Evolutionary conservation across 2,329 filamentous ascomycete species (phyloP), one percentile per base, ranked within the genome.

Genomic region (Xylariales sp.): DNA sequence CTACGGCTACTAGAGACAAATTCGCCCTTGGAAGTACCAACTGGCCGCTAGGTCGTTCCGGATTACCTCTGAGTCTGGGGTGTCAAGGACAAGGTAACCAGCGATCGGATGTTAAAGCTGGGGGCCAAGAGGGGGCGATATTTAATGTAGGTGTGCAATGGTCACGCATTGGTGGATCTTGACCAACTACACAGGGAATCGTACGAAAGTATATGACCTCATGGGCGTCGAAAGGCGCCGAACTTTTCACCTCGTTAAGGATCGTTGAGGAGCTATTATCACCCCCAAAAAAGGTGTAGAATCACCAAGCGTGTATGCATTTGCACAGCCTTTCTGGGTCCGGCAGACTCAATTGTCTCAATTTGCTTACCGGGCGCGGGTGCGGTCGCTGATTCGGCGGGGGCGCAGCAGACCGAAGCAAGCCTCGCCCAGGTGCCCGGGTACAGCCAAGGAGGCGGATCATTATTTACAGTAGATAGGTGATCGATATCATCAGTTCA

Each of bases 381-480:
- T 50, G 53, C 41, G 28, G 62, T 32, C 56, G 43, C 43, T n/a
- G 43, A 23, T 5, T 52, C 59, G 67, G 67, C 48, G 64, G 57
- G 57, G 64, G 68, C 65, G 65, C 65, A 69, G 67, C 64, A 64
- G 43, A 60, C 59, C 64, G 52, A 67, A 43, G 58, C 53, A 59
- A 64, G 34, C 30, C 32, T 39, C 64, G 53, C 46, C 55, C 34
- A 43, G 43, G 3, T n/a, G 63, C 34, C 62, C 57, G 56, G 65
- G 32, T 45, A 59, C 45, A 43, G 34, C 45, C 56, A 45, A 55
- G 9, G 3, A n/a, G 43, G 50, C 45, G 52, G 61, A 23, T 36
- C 34, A 5, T 18, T 10, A 28, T 6, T 18, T n/a, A 30, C 14
- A 34, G 3, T 16, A 48, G 45, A 46, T 18, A 23, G 12, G n/a